Evolutionary conservation across 2,329 filamentous ascomycete genomes (phyloP).

Genomic region (Blumeriella jaapii): DNA sequence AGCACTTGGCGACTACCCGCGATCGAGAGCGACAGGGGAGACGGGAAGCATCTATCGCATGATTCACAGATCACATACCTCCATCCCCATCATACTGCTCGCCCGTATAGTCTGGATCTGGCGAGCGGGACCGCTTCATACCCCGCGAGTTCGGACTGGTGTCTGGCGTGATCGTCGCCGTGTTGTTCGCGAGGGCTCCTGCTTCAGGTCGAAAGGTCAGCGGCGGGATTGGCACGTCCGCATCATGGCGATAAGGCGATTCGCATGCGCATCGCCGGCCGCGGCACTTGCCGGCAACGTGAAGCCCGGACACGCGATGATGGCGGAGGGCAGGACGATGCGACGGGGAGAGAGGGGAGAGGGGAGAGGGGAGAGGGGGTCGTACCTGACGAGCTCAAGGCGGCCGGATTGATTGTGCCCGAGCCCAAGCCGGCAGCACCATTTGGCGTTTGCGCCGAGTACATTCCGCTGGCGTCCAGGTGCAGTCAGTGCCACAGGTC

Average conservation of each 20-base stretch:
- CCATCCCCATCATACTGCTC: conserved; percentile 52
- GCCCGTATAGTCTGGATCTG: conserved; percentile 44
- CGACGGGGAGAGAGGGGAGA: background rate
- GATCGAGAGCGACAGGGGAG: background rate
- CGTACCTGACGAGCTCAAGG: conserved; percentile 68
- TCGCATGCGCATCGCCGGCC: conserved; percentile 6
- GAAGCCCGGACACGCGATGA: conserved; percentile 15
- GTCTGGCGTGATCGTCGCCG: conserved; percentile 38
- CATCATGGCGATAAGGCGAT: conserved; percentile 18
- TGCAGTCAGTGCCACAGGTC: conserved; percentile 25
- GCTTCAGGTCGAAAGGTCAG: conserved; percentile 15
- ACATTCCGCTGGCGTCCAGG: conserved; percentile 31
- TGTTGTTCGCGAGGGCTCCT: conserved; percentile 23
- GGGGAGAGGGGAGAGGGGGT: conserved; percentile 18
- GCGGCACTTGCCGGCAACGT: conserved; percentile 9
- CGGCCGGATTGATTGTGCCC: conserved; percentile 79
- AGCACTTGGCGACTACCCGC: conserved; percentile 21
- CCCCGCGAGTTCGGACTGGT: conserved; percentile 51
- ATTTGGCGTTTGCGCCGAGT: conserved; percentile 55
- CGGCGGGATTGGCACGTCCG: conserved; percentile 17
- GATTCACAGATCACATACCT: conserved; percentile 48
- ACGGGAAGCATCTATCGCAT: conserved; percentile 1
- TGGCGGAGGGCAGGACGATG: no score
- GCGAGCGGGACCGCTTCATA: conserved; percentile 70
- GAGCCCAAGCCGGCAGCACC: conserved; percentile 34